A percentile compares a stretch with the other conserved stretches of the same genome.
Evolutionary conservation across 768 basidiomycete genomes (phyloP).

Genomic region (Pleurotus ostreatus): DNA sequence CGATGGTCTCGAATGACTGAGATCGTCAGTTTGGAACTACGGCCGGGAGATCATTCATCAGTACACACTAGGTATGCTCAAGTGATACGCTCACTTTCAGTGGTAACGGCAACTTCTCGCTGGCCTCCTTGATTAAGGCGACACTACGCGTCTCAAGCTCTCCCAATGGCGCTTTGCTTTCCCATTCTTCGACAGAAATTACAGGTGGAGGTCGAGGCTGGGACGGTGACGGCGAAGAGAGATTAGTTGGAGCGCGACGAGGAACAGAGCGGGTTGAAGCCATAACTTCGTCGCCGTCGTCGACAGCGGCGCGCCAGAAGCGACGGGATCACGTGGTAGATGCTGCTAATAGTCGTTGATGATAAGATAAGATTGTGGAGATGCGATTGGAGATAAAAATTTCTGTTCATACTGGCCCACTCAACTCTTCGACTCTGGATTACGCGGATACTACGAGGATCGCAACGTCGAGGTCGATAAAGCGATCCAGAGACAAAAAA

Average conservation of each 20-base stretch:
- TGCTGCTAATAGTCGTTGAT: background rate
- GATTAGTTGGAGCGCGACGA: slow-evolving; percentile 8
- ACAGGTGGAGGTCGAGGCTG: slow-evolving; percentile 37
- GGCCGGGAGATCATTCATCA: background rate
- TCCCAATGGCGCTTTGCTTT: slow-evolving; percentile 70
- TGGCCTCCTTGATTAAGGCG: slow-evolving; percentile 53
- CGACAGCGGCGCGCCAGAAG: no score
- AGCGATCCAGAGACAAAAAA: background rate
- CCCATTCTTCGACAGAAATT: slow-evolving; percentile 89
- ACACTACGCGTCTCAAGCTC: slow-evolving; percentile 70
- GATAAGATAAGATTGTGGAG: background rate
- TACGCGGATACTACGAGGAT: background rate
- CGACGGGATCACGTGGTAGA: background rate
- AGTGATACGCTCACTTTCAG: slow-evolving; percentile 52
- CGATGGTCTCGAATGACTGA: slow-evolving; percentile 25
- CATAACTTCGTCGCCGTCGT: background rate
- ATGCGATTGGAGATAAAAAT: background rate
- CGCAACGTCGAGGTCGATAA: background rate
- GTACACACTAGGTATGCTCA: no score
- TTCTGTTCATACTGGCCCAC: background rate
- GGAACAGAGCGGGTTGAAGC: slow-evolving; percentile 6
- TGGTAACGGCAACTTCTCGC: slow-evolving; percentile 59
- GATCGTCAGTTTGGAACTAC: slow-evolving; percentile 28
- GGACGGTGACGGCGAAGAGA: slow-evolving; percentile 19
- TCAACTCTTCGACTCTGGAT: background rate